Evolutionary conservation across 345 rosid species (phyloP).

Genomic region (Turritis glabra): DNA sequence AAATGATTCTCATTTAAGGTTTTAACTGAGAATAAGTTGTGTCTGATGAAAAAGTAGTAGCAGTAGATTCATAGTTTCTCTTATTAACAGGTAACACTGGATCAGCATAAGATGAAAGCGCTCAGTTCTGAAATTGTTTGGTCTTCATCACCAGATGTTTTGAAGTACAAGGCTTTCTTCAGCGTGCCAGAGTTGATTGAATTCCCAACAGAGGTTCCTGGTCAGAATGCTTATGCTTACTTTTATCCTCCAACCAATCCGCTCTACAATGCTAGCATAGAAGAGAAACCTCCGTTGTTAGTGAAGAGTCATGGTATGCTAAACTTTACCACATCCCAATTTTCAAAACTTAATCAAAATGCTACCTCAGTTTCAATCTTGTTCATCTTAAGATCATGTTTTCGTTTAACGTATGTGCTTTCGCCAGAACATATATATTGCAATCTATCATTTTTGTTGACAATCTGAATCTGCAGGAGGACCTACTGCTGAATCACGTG

Average conservation of each 20-base stretch:
- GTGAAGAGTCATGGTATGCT: constrained; percentile 88
- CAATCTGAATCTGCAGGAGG: constrained; percentile 64
- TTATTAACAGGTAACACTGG: constrained; percentile 67
- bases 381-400: constrained; percentile 7
- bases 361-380: neutral
- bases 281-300: constrained; percentile 86
- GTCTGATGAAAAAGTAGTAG: neutral
- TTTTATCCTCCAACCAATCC: constrained; percentile 85
- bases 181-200: constrained; percentile 87
- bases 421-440: neutral
- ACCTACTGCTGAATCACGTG: constrained; percentile 82
- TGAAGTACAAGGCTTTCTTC: constrained; percentile 63
- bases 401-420: neutral
- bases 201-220: constrained; percentile 84
- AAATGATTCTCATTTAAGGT: neutral
- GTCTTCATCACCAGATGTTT: constrained; percentile 80
- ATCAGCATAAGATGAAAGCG: constrained; percentile 48
- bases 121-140: constrained; percentile 70
- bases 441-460: constrained; percentile 3
- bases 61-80: constrained; percentile 21
- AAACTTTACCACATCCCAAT: neutral
- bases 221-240: constrained; percentile 87
- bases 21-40: neutral
- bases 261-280: constrained; percentile 53
- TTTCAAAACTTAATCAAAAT: neutral